Conservation (phyloP, 768 basidiomycete genomes). For the Serendipita sp. region DNA sequence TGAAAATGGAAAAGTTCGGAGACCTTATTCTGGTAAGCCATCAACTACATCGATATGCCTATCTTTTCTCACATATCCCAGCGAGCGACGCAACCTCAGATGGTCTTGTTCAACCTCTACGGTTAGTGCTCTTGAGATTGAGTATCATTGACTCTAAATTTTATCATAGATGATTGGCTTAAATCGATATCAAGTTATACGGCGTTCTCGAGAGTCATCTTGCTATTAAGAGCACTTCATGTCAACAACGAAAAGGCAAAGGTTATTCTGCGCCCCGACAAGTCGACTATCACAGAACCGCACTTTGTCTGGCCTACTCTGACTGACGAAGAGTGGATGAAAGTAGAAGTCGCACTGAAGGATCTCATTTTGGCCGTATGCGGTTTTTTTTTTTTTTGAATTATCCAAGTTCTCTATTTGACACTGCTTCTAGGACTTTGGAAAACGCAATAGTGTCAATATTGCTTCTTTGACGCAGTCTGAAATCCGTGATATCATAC, state of each 20-base stretch:
- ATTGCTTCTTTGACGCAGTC: slow-evolving; percentile 92
- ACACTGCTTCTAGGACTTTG: slow-evolving; percentile 57
- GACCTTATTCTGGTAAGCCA: slow-evolving; percentile 70
- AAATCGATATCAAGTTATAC: slow-evolving; percentile 99
- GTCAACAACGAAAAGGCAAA: slow-evolving; percentile 99
- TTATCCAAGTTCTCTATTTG: slow-evolving; percentile 14
- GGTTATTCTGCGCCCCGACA: slow-evolving; percentile 94
- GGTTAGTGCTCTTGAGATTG: slow-evolving; percentile 27
- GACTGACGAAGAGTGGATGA: slow-evolving; percentile 93
- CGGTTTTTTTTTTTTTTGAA: too few relatives aligned
- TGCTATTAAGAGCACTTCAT: slow-evolving; percentile 91
- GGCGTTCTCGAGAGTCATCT: slow-evolving; percentile 93
- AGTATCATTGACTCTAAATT: slow-evolving; percentile 9
- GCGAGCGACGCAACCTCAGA: slow-evolving; percentile 96
- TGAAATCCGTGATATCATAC: slow-evolving; percentile 95
- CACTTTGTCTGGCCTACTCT: slow-evolving; percentile 97
- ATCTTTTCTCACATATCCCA: slow-evolving; percentile 19
- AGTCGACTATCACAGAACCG: slow-evolving; percentile 89
- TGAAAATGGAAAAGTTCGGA: slow-evolving; percentile 99
- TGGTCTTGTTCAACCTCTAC: slow-evolving; percentile 97
- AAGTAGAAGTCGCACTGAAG: slow-evolving; percentile 97
- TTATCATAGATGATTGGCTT: slow-evolving; percentile 76
- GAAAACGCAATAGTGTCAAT: slow-evolving; percentile 97
- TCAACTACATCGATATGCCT: neutral
- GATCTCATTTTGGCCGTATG: slow-evolving; percentile 81